phyloP scores from a whole-genome alignment of 768 basidiomycete species.

The Lactarius hengduanensis region DNA sequence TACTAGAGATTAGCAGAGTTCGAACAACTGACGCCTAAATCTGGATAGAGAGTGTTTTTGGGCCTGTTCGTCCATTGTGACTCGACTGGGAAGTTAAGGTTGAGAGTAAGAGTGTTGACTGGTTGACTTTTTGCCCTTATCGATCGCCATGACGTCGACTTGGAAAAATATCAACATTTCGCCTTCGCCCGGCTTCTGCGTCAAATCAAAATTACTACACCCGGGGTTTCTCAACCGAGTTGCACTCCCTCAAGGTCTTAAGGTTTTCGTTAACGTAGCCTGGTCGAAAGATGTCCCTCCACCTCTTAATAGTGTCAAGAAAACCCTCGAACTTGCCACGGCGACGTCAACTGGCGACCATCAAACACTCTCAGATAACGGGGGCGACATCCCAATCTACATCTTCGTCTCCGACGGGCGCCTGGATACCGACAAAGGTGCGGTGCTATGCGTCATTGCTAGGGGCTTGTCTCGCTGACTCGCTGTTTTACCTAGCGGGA shows the following conservation, averaged over 20 bases:
- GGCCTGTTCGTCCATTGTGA: conserved; percentile 13
- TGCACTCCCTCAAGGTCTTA: conserved; percentile 47
- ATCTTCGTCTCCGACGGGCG: conserved; percentile 65
- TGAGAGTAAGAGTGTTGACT: too few species aligned
- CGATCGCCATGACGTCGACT: conserved; percentile 10
- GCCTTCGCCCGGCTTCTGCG: conserved; percentile 68
- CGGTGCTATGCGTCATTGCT: background rate
- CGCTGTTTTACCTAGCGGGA: conserved; percentile 49
- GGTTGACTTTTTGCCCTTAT: background rate
- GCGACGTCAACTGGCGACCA: conserved; percentile 32
- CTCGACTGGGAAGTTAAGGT: background rate
- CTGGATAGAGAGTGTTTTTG: background rate
- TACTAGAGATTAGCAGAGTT: background rate
- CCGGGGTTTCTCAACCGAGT: conserved; percentile 39
- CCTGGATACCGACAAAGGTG: conserved; percentile 70
- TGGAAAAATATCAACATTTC: conserved; percentile 16
- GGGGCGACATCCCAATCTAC: conserved; percentile 58
- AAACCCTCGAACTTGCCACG: conserved; percentile 59
- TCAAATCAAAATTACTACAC: conserved; percentile 55
- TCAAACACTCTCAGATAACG: conserved; percentile 38
- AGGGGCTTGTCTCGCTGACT: background rate
- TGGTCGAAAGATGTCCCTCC: conserved; percentile 69
- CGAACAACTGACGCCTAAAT: conserved; percentile 22
- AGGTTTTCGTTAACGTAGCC: conserved; percentile 74
- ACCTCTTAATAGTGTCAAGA: conserved; percentile 60